A percentile compares a stretch with the other conserved stretches of the same genome.
These are phyloP conservation scores for Croton laevigatus DNA, from an alignment of 441 rosid genomes.

Conservation along the genomic window DNA sequence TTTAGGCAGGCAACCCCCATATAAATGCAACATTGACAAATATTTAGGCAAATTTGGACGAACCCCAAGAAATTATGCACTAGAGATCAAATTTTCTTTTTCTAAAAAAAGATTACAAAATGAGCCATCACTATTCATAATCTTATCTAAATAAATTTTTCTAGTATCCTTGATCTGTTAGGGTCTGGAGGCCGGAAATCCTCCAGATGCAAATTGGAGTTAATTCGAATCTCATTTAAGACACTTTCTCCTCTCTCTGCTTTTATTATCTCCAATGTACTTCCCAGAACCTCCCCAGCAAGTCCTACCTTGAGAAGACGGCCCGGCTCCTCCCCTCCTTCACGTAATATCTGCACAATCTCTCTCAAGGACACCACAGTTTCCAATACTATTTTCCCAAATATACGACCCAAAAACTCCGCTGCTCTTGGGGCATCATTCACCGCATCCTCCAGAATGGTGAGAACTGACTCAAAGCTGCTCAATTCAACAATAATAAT, in stretches of 20 bases:
- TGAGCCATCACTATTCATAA: constrained; percentile 42
- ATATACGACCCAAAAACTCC: constrained; percentile 69
- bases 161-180: constrained; percentile 64
- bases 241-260: constrained; percentile 59
- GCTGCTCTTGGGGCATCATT: constrained; percentile 92
- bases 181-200: constrained; percentile 69
- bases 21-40: too few species aligned
- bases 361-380: constrained; percentile 50
- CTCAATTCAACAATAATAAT: background rate
- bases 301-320: constrained; percentile 57
- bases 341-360: constrained; percentile 47
- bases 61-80: too few species aligned
- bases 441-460: constrained; percentile 77
- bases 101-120: constrained; percentile 28
- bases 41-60: too few species aligned
- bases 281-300: constrained; percentile 84
- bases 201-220: constrained; percentile 69
- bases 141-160: constrained; percentile 68
- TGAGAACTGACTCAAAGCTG: constrained; percentile 80
- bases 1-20: too few species aligned
- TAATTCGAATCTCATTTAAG: constrained; percentile 45
- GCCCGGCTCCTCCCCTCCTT: constrained; percentile 79
- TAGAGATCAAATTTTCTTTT: too few species aligned
- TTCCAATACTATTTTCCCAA: constrained; percentile 52
- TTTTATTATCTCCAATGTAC: constrained; percentile 60